Evolutionary conservation across 345 rosid species (phyloP).

Genomic region (Toxicodendron radicans): DNA sequence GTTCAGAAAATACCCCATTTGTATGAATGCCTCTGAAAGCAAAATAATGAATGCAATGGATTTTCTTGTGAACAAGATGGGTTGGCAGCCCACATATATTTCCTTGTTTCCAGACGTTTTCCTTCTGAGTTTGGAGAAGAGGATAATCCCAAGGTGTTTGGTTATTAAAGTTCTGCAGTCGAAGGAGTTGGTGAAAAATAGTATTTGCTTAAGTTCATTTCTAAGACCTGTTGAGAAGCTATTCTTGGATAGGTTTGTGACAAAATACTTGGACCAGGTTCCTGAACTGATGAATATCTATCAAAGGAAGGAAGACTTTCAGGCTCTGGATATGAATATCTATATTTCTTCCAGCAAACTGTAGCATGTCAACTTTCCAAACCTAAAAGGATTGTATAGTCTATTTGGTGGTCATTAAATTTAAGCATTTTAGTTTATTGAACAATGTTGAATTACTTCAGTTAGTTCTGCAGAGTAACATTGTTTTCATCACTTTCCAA

Average conservation of each 20-base stretch:
- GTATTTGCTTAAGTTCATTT: not conserved
- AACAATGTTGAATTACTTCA: not conserved
- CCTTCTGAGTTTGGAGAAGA: slow-evolving; percentile 28
- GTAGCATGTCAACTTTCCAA: not conserved
- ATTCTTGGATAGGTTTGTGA: slow-evolving; percentile 11
- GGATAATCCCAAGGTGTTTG: slow-evolving; percentile 34
- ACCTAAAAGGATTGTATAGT: not conserved
- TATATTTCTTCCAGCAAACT: no score
- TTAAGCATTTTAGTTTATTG: not conserved
- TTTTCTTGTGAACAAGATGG: slow-evolving; percentile 35
- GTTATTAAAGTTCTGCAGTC: slow-evolving; percentile 25
- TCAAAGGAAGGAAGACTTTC: slow-evolving; percentile 1
- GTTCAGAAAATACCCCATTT: slow-evolving; percentile 35
- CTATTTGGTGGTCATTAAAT: not conserved
- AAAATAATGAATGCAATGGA: slow-evolving; percentile 27
- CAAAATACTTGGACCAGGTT: not conserved
- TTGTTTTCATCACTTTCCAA: not conserved
- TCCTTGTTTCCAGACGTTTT: slow-evolving; percentile 17
- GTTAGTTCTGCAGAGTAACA: not conserved
- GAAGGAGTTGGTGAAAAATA: slow-evolving; percentile 13
- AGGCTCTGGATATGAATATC: slow-evolving; percentile 2
- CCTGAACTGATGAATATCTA: slow-evolving; percentile 14
- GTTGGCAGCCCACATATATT: slow-evolving; percentile 21
- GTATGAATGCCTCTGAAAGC: slow-evolving; percentile 28
- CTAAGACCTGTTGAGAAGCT: not conserved